phyloP scores from a whole-genome alignment of 805 yeast species.

The Candida silvicultrix region DNA sequence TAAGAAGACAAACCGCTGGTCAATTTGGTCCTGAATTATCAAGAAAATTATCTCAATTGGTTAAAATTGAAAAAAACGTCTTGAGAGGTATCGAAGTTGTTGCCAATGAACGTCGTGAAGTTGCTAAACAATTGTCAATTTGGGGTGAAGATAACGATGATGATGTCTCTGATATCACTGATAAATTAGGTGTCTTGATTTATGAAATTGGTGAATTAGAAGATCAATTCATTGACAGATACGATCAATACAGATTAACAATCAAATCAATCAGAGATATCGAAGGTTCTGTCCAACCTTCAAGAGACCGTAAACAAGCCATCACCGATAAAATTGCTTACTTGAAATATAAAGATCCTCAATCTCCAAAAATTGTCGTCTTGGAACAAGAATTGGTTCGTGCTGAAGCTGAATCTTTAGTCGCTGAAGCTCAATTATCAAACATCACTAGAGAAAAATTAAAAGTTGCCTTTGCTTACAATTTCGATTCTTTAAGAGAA shows the following conservation, averaged over 20 bases:
- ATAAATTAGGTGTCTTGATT: constrained; percentile 76
- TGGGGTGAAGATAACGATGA: constrained; percentile 91
- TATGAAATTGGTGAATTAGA: constrained; percentile 83
- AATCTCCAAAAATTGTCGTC: constrained; percentile 69
- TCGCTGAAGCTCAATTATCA: constrained; percentile 87
- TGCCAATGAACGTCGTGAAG: constrained; percentile 73
- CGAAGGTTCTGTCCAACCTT: constrained; percentile 83
- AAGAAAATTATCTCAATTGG: constrained; percentile 64
- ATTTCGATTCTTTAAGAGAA: constrained; percentile 81
- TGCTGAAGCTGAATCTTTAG: constrained; percentile 87
- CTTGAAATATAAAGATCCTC: constrained; percentile 80
- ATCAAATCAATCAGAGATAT: constrained; percentile 77
- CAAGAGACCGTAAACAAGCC: constrained; percentile 80
- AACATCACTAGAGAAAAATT: constrained; percentile 84
- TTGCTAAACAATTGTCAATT: constrained; percentile 72
- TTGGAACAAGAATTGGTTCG: constrained; percentile 86
- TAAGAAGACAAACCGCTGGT: constrained; percentile 72
- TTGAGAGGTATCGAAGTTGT: constrained; percentile 73
- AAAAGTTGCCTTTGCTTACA: constrained; percentile 78
- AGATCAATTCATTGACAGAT: constrained; percentile 79
- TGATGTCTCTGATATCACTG: constrained; percentile 81
- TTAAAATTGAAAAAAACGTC: constrained; percentile 78
- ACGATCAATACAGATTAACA: constrained; percentile 82
- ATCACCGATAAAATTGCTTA: constrained; percentile 82
- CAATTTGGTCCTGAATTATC: constrained; percentile 76